Evolutionary conservation across 345 rosid species (phyloP), one percentile per base, ranked within the genome.

Genomic region (Citrus reticulata): DNA sequence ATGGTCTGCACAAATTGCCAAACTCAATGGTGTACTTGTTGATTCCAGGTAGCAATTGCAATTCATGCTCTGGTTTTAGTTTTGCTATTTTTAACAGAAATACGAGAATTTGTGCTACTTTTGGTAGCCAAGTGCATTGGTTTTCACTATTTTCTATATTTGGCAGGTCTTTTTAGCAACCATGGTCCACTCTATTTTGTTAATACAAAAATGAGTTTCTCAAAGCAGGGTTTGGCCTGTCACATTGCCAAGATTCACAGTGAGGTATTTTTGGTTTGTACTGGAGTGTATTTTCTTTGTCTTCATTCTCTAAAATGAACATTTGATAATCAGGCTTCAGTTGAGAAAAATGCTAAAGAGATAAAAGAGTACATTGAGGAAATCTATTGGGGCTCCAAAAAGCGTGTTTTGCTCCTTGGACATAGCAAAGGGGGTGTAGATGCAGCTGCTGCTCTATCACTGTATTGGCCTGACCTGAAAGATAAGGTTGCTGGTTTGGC

Each of bases 351-450:
- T 87, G 99, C 99, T 37, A 87, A 84, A 87, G 94, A 92, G 91
- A 89, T 94, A 78, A 94, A 94, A 84, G 98, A 94, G 71, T 96
- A 88, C 84, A 91, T 96, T 60, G 98, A 96, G 81, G 99, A 96
- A 88, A 88, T 96, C 30, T 91, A 91, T 78, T 96, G 99, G 99
- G 99, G 98, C 70, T 90, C 98, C 35, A 86, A 89, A 82, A 96
- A 96, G 85, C 89, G 91, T 57, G 97, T 96, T 80, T 82, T 96
- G 87, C 91, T 96, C 79, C 92, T 96, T 72, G 99, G 99, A 61
- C 99, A 96, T 87, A 94, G 99, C 87, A 96, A 96, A 93, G 99
- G 99, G 72, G 98, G 99, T 75, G 87, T 94, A 80, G 99, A 96
- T 83, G 87, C 97, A 42, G 99, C 98, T 6, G 99, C 98, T 86